phyloP scores from a whole-genome alignment of 495 filamentous ascomycete genomes.

The Aspergillus affinis region DNA sequence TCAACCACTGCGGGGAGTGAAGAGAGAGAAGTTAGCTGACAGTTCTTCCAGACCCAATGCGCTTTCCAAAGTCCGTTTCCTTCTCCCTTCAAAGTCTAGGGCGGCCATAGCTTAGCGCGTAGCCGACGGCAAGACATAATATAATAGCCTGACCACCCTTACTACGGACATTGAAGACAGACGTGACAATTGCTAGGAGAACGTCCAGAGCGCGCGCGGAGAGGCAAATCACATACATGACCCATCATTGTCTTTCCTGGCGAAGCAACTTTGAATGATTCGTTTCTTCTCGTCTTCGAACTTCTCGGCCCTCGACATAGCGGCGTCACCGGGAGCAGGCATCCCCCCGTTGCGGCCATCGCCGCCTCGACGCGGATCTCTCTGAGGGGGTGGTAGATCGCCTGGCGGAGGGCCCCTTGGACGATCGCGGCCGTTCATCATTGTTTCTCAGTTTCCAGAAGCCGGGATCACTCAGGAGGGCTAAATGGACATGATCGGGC shows the following conservation, averaged over 20 bases:
- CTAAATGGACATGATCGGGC: slow-evolving; percentile 43
- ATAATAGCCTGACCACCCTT: background rate
- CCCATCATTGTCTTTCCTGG: slow-evolving; percentile 80
- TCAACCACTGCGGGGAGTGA: slow-evolving; percentile 62
- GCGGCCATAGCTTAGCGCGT: background rate
- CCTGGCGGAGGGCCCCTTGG: slow-evolving; percentile 28
- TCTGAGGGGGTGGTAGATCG: slow-evolving; percentile 28
- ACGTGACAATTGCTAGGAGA: background rate
- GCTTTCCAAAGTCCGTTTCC: background rate
- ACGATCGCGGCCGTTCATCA: slow-evolving; percentile 41
- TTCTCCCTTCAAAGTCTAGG: background rate
- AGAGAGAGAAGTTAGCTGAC: slow-evolving; percentile 18
- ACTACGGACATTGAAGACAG: background rate
- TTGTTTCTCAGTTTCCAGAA: slow-evolving; percentile 23
- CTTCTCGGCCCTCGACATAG: slow-evolving; percentile 72
- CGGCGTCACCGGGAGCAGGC: slow-evolving; percentile 27
- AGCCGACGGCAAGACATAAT: background rate
- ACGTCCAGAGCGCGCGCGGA: background rate
- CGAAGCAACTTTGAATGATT: slow-evolving; percentile 89
- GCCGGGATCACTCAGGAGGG: slow-evolving; percentile 31
- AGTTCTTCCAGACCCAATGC: background rate
- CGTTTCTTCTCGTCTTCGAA: slow-evolving; percentile 96
- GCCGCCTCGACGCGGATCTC: slow-evolving; percentile 33
- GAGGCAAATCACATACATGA: slow-evolving; percentile 55
- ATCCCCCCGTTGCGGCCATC: slow-evolving; percentile 33